Base-by-base conservation (phyloP, 176 grass and related monocot species). In the Chloris gayana region DNA sequence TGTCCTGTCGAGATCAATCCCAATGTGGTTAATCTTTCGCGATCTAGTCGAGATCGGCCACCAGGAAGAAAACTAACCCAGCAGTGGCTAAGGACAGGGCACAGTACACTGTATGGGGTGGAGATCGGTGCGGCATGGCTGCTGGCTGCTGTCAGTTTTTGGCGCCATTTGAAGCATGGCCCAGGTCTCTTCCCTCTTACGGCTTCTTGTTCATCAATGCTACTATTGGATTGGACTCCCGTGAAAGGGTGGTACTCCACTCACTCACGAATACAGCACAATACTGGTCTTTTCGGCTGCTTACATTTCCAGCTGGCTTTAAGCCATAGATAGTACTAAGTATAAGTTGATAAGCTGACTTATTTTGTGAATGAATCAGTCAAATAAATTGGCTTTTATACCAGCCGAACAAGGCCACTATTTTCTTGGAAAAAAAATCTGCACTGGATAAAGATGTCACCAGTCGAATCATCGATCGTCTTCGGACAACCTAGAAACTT, bases 191-290 rank as follows among this genome's bases (percentile, higher is more conserved):
- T 50, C 39, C 62, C 49, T 50, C 39, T 9, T 67, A 22, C 25
- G 69, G 64, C 76, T 50, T 27, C 64, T 70, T 88, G 30, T 80
- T 61, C 76, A 84, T 88, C 21, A 80, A 63, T 75, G 53, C 12
- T 50, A 45, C 10, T 7, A 2, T 84, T 26, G 69, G 34, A 64
- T 45, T 69, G 2, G 56, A 22, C 4, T 12, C 26, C 19, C 24
- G 35, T 30, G 27, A 14, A 39, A 58, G 70, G 64, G 35, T 60
- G 4, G 46, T 49, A 17, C 14, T 44, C 5, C 14, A n/a, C n/a
- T n/a, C 1, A 6, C 30, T n/a, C n/a, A n/a, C n/a, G n/a, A n/a
- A n/a, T n/a, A n/a, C n/a, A n/a, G n/a, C n/a, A n/a, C n/a, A n/a
- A n/a, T n/a, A n/a, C n/a, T n/a, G n/a, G n/a, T n/a, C n/a, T n/a